A percentile compares a stretch with the other conserved stretches of the same genome.
Evolutionary conservation across 495 filamentous ascomycete species (phyloP).

Genomic region (Aspergillus campestris): DNA sequence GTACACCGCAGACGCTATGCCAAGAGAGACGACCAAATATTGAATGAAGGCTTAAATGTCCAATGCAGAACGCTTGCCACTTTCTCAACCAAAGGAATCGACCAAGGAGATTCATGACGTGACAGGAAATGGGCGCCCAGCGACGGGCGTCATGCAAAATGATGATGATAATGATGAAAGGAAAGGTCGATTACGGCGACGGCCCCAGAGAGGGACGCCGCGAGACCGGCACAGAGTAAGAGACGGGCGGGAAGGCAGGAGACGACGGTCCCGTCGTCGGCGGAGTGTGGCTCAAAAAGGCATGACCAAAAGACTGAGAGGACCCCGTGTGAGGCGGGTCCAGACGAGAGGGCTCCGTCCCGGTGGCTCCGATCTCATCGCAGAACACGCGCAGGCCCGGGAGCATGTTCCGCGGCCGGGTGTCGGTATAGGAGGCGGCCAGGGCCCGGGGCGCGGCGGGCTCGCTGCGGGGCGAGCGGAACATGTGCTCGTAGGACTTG

Average conservation of each 20-base stretch:
- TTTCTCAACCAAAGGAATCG: too few relatives aligned
- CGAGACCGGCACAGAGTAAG: conserved; percentile 22
- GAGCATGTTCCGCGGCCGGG: conserved; percentile 27
- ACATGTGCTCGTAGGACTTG: conserved; percentile 36
- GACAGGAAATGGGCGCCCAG: too few relatives aligned
- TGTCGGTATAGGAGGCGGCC: conserved; percentile 17
- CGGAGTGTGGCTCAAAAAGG: conserved; percentile 27
- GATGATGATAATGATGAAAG: background rate
- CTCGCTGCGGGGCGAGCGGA: conserved; percentile 34
- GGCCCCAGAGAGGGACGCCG: conserved; percentile 26
- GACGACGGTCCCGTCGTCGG: conserved; percentile 33
- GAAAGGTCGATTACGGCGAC: conserved; percentile 16
- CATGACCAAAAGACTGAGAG: conserved; percentile 24
- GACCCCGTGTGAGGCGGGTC: conserved; percentile 20
- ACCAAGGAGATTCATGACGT: too few relatives aligned
- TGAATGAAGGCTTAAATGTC: too few relatives aligned
- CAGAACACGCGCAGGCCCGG: conserved; percentile 36
- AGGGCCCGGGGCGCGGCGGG: conserved; percentile 20
- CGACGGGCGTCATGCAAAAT: background rate
- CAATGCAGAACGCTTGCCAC: too few relatives aligned
- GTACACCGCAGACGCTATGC: too few relatives aligned
- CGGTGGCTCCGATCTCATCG: conserved; percentile 26
- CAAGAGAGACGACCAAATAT: too few relatives aligned
- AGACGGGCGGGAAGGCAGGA: conserved; percentile 24
- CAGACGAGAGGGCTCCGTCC: conserved; percentile 18